Conservation (phyloP, 2,329 filamentous ascomycete species). For the Fusarium zealandicum region DNA sequence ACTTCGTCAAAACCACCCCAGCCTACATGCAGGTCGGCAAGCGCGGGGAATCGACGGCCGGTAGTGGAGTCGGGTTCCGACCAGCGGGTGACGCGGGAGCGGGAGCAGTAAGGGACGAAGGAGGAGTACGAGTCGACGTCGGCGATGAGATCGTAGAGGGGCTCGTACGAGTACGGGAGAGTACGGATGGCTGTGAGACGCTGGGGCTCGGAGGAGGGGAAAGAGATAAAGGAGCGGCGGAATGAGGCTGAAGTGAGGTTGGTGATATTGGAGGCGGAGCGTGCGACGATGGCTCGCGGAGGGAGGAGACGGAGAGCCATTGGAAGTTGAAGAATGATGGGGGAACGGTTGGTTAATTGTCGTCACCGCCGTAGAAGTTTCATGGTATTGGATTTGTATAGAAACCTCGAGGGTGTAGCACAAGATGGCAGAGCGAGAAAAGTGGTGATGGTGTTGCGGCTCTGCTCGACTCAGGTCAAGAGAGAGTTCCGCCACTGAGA, state of each 20-base stretch:
- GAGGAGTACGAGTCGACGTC: conserved; percentile 83
- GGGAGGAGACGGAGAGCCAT: conserved; percentile 33
- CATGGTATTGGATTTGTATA: conserved; percentile 9
- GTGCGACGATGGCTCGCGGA: conserved; percentile 15
- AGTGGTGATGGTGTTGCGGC: conserved; percentile 38
- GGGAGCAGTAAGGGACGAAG: conserved; percentile 92
- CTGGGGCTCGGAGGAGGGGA: conserved; percentile 55
- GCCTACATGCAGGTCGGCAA: conserved; percentile 82
- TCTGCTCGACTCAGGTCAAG: conserved; percentile 25
- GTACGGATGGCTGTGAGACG: conserved; percentile 75
- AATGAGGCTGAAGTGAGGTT: conserved; percentile 29
- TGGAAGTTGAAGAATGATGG: background rate
- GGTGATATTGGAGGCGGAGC: conserved; percentile 26
- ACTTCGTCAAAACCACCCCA: conserved; percentile 85
- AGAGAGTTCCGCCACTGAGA: conserved; percentile 21
- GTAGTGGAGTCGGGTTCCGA: conserved; percentile 59
- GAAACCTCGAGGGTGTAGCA: background rate
- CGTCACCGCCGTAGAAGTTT: background rate
- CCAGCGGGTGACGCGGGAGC: conserved; percentile 79
- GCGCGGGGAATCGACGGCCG: conserved; percentile 68
- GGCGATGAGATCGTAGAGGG: conserved; percentile 85
- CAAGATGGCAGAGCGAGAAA: conserved; percentile 1
- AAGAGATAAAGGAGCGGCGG: conserved; percentile 53
- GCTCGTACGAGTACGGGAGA: conserved; percentile 74
- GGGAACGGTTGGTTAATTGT: background rate